These are phyloP conservation scores for Anthracocystis panici-leucophaei DNA, from an alignment of 1,284 basidiomycete species.

Conservation along the genomic window DNA sequence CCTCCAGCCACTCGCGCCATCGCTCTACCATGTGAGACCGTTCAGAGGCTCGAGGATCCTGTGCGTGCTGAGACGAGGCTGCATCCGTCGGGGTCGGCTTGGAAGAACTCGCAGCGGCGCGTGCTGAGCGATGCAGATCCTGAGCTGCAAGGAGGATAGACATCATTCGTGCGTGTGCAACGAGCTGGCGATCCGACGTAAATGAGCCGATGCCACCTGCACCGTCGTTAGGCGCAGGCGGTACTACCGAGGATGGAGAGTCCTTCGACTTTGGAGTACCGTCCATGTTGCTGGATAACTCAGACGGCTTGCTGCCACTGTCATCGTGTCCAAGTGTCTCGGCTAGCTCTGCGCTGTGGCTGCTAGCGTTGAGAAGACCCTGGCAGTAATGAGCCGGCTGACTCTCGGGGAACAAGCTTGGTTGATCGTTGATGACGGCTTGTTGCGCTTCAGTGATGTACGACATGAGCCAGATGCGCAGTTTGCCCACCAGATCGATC, in stretches of 20 bases:
- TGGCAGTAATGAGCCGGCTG: conserved; percentile 55
- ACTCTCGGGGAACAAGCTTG: conserved; percentile 45
- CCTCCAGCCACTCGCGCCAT: conserved; percentile 53
- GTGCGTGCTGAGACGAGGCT: neutral
- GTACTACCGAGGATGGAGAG: conserved; percentile 22
- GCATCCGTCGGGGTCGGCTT: conserved; percentile 12
- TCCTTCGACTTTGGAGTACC: conserved; percentile 26
- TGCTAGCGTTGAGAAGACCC: conserved; percentile 49
- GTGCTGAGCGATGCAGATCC: conserved; percentile 41
- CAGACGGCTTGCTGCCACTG: conserved; percentile 1
- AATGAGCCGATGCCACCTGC: conserved; percentile 42
- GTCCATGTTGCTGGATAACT: conserved; percentile 3
- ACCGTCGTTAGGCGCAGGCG: conserved; percentile 16
- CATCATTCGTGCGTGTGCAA: conserved; percentile 59
- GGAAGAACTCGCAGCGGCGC: conserved; percentile 16
- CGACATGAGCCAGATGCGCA: conserved; percentile 63
- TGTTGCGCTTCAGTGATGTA: conserved; percentile 63
- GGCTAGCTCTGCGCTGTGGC: conserved; percentile 32
- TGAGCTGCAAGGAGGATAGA: conserved; percentile 55
- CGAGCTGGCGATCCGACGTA: conserved; percentile 55
- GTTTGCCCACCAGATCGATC: conserved; percentile 57
- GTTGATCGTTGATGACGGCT: conserved; percentile 55
- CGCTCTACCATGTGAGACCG: conserved; percentile 40
- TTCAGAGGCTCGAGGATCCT: conserved; percentile 15
- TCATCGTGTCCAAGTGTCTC: conserved; percentile 8